Conservation (phyloP, 2,329 filamentous ascomycete genomes). For the Lanzia echinophila region DNA sequence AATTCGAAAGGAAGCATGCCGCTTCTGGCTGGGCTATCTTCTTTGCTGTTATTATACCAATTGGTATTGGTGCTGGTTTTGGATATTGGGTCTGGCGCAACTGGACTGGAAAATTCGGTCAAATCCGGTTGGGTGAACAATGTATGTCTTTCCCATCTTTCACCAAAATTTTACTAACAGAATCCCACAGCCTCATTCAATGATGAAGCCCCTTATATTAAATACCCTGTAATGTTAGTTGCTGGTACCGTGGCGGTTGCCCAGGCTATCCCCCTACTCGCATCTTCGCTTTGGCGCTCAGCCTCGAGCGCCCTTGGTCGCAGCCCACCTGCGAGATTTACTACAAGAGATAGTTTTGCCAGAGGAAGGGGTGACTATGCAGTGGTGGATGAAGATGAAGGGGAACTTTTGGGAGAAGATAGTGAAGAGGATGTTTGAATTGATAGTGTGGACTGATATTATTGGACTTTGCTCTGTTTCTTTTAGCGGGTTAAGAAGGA, state of each 20-base stretch:
- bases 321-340: constrained; percentile 51
- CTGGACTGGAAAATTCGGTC: constrained; percentile 86
- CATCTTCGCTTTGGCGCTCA: constrained; percentile 65
- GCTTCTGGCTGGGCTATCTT: constrained; percentile 71
- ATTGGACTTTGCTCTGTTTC: not conserved
- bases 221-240: constrained; percentile 70
- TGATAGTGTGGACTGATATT: not conserved
- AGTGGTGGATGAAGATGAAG: constrained; percentile 86
- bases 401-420: constrained; percentile 87
- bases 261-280: constrained; percentile 62
- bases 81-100: constrained; percentile 83
- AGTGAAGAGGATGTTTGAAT: constrained; percentile 75
- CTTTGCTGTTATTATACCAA: constrained; percentile 73
- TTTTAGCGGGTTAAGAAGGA: not conserved
- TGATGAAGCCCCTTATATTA: constrained; percentile 69
- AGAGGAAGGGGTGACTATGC: constrained; percentile 82
- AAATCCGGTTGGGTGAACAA: constrained; percentile 79
- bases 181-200: constrained; percentile 43
- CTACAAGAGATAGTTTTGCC: constrained; percentile 83
- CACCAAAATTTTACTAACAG: constrained; percentile 16
- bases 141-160: constrained; percentile 23
- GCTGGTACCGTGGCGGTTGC: constrained; percentile 56
- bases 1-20: constrained; percentile 69
- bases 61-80: constrained; percentile 60
- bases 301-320: constrained; percentile 45